phyloP scores from a whole-genome alignment of 768 basidiomycete species.

The Trametes cinnabarina region DNA sequence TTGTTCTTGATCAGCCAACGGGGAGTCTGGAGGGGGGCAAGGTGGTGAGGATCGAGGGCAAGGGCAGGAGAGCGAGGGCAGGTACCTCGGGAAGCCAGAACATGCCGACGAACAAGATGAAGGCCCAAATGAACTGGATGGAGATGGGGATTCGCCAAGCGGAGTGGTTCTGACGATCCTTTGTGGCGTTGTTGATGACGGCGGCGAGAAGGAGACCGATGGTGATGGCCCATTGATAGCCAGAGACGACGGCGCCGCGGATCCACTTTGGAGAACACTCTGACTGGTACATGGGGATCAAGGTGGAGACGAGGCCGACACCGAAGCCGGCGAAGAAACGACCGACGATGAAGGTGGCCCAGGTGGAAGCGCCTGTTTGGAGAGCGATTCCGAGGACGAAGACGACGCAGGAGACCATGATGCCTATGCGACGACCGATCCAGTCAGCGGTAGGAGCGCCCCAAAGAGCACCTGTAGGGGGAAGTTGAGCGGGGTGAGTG shows the following conservation, averaged over 20 bases:
- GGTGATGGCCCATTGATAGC: conserved; percentile 55
- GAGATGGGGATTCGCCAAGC: conserved; percentile 70
- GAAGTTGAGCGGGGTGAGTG: too few species aligned
- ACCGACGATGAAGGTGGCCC: conserved; percentile 60
- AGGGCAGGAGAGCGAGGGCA: background rate
- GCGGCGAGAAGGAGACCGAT: conserved; percentile 70
- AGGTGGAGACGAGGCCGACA: conserved; percentile 69
- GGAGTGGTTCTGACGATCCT: conserved; percentile 42
- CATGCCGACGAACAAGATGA: conserved; percentile 67
- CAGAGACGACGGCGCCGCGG: conserved; percentile 25
- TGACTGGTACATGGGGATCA: conserved; percentile 55
- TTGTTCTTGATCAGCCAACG: conserved; percentile 73
- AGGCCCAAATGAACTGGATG: conserved; percentile 75
- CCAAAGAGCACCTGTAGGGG: conserved; percentile 40
- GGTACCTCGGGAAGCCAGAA: conserved; percentile 56
- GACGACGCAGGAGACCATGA: conserved; percentile 42
- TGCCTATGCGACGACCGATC: conserved; percentile 45
- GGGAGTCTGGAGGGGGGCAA: conserved; percentile 45
- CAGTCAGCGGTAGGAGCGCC: conserved; percentile 50
- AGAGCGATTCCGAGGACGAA: conserved; percentile 63
- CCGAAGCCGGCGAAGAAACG: conserved; percentile 76
- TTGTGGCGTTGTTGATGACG: conserved; percentile 65
- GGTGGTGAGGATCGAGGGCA: background rate
- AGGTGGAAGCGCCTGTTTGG: conserved; percentile 51
- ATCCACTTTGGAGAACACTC: conserved; percentile 62